These are phyloP conservation scores for Cucumis cinereus DNA, from an alignment of 306 rosid genomes.

Conservation along the genomic window DNA sequence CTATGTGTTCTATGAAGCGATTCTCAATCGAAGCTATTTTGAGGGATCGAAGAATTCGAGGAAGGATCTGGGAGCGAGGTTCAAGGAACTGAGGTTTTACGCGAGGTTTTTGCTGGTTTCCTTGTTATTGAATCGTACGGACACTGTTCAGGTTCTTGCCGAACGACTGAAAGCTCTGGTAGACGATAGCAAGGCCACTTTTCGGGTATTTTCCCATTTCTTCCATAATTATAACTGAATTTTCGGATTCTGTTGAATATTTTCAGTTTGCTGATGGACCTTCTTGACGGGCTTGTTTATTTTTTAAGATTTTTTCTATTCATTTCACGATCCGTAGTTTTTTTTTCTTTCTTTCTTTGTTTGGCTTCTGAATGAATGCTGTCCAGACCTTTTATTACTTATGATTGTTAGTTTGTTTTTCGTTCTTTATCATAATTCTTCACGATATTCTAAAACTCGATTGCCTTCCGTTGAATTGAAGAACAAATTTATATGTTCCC, in stretches of 20 bases:
- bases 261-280: not conserved
- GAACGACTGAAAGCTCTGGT: slow-evolving; percentile 64
- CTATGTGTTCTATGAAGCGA: slow-evolving; percentile 86
- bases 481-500: not conserved
- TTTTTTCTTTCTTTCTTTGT: not conserved
- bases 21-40: slow-evolving; percentile 74
- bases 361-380: not conserved
- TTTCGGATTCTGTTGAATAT: not conserved
- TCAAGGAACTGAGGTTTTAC: slow-evolving; percentile 81
- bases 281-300: not conserved
- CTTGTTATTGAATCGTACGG: slow-evolving; percentile 61
- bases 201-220: slow-evolving; percentile 42
- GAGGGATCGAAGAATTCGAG: slow-evolving; percentile 51
- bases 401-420: not conserved
- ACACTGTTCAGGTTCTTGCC: slow-evolving; percentile 52
- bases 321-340: not conserved
- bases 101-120: slow-evolving; percentile 85
- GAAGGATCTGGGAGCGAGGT: slow-evolving; percentile 73
- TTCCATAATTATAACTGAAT: not conserved
- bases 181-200: slow-evolving; percentile 62
- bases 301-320: not conserved
- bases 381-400: not conserved
- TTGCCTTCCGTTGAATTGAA: not conserved
- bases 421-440: not conserved
- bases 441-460: not conserved